phyloP scores from a whole-genome alignment of 2,329 filamentous ascomycete genomes.

The Ophiostoma ulmi region DNA sequence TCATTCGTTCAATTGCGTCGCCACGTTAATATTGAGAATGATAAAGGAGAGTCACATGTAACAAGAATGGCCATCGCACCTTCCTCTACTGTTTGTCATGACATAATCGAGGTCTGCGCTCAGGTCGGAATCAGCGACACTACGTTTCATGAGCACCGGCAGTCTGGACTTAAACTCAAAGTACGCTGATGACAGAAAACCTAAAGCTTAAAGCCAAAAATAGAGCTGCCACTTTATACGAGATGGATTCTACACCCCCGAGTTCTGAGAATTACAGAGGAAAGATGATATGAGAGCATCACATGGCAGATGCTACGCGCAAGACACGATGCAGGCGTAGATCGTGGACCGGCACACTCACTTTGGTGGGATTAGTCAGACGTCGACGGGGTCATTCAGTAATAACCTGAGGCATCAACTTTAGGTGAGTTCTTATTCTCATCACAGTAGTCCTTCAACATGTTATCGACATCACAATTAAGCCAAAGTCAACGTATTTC shows the following conservation, averaged over 20 bases:
- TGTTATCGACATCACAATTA: not conserved
- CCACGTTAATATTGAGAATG: too few species aligned
- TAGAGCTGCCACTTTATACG: not conserved
- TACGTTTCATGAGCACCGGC: not conserved
- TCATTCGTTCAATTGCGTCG: not conserved
- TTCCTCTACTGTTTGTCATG: not conserved
- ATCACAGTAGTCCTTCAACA: too few species aligned
- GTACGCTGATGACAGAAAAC: not conserved
- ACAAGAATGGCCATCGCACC: not conserved
- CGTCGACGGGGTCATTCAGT: not conserved
- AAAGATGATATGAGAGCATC: not conserved
- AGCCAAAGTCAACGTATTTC: not conserved
- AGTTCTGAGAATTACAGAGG: constrained; percentile 4
- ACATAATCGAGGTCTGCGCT: not conserved
- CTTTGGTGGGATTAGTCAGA: not conserved
- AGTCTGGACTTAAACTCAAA: not conserved
- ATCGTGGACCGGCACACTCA: constrained; percentile 3
- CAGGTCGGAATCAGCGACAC: not conserved
- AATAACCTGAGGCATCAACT: constrained; percentile 19
- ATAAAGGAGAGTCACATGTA: not conserved
- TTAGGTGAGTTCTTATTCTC: not conserved
- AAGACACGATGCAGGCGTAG: constrained; percentile 9
- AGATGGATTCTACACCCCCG: not conserved
- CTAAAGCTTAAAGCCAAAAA: constrained; percentile 6
- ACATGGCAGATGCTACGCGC: constrained; percentile 4